Base-by-base conservation (phyloP, 2,329 filamentous ascomycete genomes). In the Penicillium thymicola region DNA sequence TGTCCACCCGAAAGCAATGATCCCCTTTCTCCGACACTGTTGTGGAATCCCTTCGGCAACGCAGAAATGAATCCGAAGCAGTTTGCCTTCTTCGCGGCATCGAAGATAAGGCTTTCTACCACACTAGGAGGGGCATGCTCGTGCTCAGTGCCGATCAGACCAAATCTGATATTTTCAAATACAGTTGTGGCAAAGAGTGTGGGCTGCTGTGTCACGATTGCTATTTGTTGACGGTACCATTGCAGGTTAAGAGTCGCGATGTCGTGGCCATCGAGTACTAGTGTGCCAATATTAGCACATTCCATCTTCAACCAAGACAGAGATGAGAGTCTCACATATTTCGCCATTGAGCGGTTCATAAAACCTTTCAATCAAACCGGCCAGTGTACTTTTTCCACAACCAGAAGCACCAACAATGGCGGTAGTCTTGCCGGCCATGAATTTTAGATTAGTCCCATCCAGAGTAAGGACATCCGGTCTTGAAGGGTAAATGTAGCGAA, bases 181-280 rank as follows among this genome's bases (percentile, higher is more conserved):
- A 96, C 93, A 0, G 89, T 90, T 0, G 87, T 90, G 51, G 85
- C 86, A 70, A 96, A 96, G 0, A 96, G 80, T 0, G 88, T 87
- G 1, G 91, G 90, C 67, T 96, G 91, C 69, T 96, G 92, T 56
- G 87, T 89, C 53, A 96, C 92, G 6, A 96, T 80, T 1, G 90
- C 85, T 66, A 96, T 90, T 66, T 97, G 91, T 69, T 93, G 90
- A 55, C 94, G 87, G 59, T 97, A 78, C 93, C 93, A 97, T 48
- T 86, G 85, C 32, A 97, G 80, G 67, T 96, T 95, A 44, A 96
- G 77, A 0, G 79, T 85, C 64, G 82, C 82, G 54, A 94, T 85
- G 69, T 93, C 86, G 54, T 85, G 83, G 13, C 88, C 91, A 67
- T 96, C 92, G 7, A 96, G 27, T 2, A 44, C 42, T 44, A 9